phyloP scores from a whole-genome alignment of 306 rosid genomes.

The Trifolium fragiferum region DNA sequence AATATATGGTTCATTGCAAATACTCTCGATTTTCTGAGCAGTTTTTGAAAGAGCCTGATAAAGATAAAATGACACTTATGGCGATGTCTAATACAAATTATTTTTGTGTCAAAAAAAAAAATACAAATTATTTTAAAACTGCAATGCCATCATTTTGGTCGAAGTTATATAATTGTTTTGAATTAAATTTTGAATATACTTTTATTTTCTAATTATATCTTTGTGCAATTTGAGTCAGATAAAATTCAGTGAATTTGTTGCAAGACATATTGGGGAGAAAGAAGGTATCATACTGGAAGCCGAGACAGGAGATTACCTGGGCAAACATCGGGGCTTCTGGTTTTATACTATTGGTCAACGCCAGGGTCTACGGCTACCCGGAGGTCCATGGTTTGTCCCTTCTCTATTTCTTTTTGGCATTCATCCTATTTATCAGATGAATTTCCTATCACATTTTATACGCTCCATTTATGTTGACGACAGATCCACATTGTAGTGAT shows the following conservation, averaged over 20 bases:
- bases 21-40: slow-evolving; percentile 1
- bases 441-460: slow-evolving; percentile 23
- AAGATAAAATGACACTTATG: not conserved
- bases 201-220: slow-evolving; percentile 17
- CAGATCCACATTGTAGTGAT: slow-evolving; percentile 21
- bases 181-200: slow-evolving; percentile 28
- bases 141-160: not conserved
- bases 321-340: slow-evolving; percentile 92
- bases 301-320: slow-evolving; percentile 92
- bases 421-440: slow-evolving; percentile 24
- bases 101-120: too few species aligned
- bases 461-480: slow-evolving; percentile 23
- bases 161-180: slow-evolving; percentile 25
- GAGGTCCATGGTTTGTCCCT: slow-evolving; percentile 88
- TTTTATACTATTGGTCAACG: slow-evolving; percentile 97
- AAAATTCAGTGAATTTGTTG: slow-evolving; percentile 92
- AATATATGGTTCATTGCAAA: slow-evolving; percentile 19
- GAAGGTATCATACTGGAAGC: slow-evolving; percentile 96
- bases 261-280: slow-evolving; percentile 83
- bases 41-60: slow-evolving; percentile 17
- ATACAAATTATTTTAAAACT: slow-evolving; percentile 25
- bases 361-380: slow-evolving; percentile 85
- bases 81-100: not conserved
- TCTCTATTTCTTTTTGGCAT: slow-evolving; percentile 34
- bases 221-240: slow-evolving; percentile 53